phyloP scores from a whole-genome alignment of 2,329 filamentous ascomycete species.

The Botryotinia calthae region DNA sequence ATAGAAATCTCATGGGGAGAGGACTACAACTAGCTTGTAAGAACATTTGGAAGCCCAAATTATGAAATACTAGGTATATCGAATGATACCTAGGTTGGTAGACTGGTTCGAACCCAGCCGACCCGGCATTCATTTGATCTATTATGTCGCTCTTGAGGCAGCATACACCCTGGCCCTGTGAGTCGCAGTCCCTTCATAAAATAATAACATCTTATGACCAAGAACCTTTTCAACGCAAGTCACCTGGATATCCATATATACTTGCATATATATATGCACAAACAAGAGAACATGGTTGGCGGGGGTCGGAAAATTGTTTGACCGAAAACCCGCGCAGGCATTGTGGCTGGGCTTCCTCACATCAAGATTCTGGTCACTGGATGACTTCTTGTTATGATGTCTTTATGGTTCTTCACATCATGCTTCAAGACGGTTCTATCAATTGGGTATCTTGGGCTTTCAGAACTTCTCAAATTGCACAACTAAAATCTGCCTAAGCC shows the following conservation, averaged over 20 bases:
- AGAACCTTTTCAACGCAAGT: not conserved
- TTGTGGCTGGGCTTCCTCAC: not conserved
- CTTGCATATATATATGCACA: not conserved
- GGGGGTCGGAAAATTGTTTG: not conserved
- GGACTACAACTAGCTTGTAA: not conserved
- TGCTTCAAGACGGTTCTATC: not conserved
- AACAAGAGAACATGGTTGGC: not conserved
- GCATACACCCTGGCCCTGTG: not conserved
- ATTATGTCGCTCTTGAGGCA: not conserved
- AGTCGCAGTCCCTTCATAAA: not conserved
- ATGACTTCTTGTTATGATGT: not conserved
- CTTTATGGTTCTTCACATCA: not conserved
- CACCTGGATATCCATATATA: not conserved
- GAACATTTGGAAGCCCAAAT: conserved; percentile 1
- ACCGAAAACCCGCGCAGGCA: not conserved
- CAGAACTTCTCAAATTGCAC: not conserved
- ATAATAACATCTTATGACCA: not conserved
- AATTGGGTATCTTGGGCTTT: not conserved
- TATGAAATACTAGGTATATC: not conserved
- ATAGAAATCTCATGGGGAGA: not conserved
- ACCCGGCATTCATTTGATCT: not conserved
- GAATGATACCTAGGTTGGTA: not conserved
- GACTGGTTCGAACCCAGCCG: not conserved
- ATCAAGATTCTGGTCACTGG: not conserved
- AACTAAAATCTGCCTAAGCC: not conserved